Percentiles rank a stretch among this genome's conserved stretches.
phyloP scores from a whole-genome alignment of 2,329 filamentous ascomycete genomes.

The Lithohypha guttulata region DNA sequence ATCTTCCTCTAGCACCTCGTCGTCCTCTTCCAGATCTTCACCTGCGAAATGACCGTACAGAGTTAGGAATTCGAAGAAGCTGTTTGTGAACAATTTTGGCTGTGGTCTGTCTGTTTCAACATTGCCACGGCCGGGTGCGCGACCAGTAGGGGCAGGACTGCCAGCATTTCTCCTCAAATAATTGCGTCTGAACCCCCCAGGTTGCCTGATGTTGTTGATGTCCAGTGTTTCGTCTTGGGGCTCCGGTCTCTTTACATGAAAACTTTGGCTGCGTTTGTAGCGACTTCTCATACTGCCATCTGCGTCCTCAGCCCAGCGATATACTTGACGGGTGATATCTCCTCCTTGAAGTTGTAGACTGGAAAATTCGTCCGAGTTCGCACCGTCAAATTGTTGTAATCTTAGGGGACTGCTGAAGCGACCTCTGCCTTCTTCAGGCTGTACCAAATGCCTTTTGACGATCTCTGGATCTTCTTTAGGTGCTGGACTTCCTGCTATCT shows the following conservation, averaged over 20 bases:
- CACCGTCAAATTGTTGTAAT: conserved; percentile 38
- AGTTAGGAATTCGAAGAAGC: conserved; percentile 89
- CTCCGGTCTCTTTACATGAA: conserved; percentile 63
- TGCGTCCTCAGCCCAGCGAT: conserved; percentile 89
- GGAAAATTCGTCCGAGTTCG: conserved; percentile 65
- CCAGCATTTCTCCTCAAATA: conserved; percentile 68
- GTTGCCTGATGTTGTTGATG: conserved; percentile 82
- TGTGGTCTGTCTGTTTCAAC: conserved; percentile 30
- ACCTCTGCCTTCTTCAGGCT: conserved; percentile 42
- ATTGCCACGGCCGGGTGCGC: conserved; percentile 27
- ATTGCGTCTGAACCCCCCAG: conserved; percentile 86
- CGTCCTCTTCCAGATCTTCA: conserved; percentile 92
- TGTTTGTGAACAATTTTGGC: conserved; percentile 68
- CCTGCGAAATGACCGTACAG: conserved; percentile 96
- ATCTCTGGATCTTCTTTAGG: conserved; percentile 82
- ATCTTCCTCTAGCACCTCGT: conserved; percentile 74
- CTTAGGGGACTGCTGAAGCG: conserved; percentile 28
- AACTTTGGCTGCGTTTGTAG: conserved; percentile 74
- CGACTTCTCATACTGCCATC: conserved; percentile 50
- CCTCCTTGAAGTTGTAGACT: conserved; percentile 87
- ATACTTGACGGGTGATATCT: conserved; percentile 88
- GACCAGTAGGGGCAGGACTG: conserved; percentile 44
- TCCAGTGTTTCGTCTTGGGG: conserved; percentile 72
- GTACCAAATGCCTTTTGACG: conserved; percentile 76
- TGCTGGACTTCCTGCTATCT: conserved; percentile 42